Base-by-base conservation (phyloP, 805 yeast species). In the Candida pseudofarinosa region DNA sequence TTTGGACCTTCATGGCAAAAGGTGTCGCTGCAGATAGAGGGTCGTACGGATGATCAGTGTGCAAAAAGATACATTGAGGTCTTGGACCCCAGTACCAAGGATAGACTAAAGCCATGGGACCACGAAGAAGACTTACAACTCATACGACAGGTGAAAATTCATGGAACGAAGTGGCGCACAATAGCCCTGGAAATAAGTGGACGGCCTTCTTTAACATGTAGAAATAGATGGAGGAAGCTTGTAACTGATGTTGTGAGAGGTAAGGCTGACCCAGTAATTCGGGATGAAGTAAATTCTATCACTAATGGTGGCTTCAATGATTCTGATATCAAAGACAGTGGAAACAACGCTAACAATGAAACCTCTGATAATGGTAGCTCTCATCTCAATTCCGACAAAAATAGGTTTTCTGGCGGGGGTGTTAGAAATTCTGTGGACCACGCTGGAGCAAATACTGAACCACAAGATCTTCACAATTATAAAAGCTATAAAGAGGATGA, bases 1-100 rank as follows among this genome's bases (percentile, higher is more conserved):
- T 74, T 77, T 58, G 97, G 97, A 0, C 75, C 95, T 0, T 76
- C 81, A 23, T 90, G 97, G 97, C 86, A 85, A 48, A 83, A 83
- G 53, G 89, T 90, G 8, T 81, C 96, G 0, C 64, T 73, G 39
- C 82, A 77, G 41, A 85, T 90, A 10, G 77, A 79, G 3, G 95
- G 96, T 4, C 73, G 97, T 57, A 90, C 95, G 0, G 96, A 89
- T 55, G 97, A 89, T 61, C 97, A 90, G 66, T 90, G 98, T 68
- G 87, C 96, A 1, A 90, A 90, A 56, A 69, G 97, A 53, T 90
- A 87, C 59, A 80, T 83, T 13, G 97, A 90, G 55, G 96, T 88
- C 1, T 62, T 90, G 45, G 93, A 88, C 53, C 97, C 97, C 4
- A 73, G 69, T 19, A 85, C 89, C 7, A 80, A 80, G 46, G 88